Conservation (phyloP, 1,284 basidiomycete genomes). For the Boletus albobrunnescens region DNA sequence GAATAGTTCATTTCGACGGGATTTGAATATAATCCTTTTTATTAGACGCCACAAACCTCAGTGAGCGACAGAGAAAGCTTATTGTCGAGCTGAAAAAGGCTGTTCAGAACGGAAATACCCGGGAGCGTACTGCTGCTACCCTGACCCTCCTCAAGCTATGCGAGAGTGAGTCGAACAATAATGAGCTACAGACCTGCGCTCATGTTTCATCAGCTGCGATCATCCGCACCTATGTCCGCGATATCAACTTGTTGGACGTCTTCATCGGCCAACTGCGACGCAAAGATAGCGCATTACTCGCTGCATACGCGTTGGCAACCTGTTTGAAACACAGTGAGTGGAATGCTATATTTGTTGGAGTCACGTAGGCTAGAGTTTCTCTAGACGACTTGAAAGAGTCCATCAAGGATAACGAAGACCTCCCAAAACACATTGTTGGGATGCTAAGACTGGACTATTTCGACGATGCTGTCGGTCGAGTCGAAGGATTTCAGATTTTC, state of each 20-base stretch:
- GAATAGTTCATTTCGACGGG: background rate
- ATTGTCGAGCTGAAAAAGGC: conserved; percentile 12
- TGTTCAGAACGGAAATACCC: background rate
- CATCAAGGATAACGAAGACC: conserved; percentile 1
- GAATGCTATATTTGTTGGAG: too few relatives aligned
- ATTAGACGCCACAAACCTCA: conserved; percentile 10
- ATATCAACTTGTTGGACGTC: background rate
- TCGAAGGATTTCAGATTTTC: conserved; percentile 30
- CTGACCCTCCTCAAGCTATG: conserved; percentile 14
- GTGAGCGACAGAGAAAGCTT: background rate
- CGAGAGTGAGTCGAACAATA: conserved; percentile 7
- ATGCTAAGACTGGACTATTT: conserved; percentile 27
- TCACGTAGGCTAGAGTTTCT: background rate
- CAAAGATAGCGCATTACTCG: conserved; percentile 9
- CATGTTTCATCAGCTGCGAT: conserved; percentile 3
- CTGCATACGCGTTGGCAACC: conserved; percentile 16
- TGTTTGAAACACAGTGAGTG: conserved; percentile 20
- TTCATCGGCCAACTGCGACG: conserved; percentile 12
- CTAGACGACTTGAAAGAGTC: conserved; percentile 18
- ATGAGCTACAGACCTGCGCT: background rate
- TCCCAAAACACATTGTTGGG: conserved; percentile 18
- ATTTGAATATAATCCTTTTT: background rate
- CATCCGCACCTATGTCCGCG: conserved; percentile 5
- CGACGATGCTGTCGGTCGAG: conserved; percentile 24
- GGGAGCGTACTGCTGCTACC: conserved; percentile 21